Conservation (phyloP, 768 basidiomycete species). For the Boletus subcaerulescens region DNA sequence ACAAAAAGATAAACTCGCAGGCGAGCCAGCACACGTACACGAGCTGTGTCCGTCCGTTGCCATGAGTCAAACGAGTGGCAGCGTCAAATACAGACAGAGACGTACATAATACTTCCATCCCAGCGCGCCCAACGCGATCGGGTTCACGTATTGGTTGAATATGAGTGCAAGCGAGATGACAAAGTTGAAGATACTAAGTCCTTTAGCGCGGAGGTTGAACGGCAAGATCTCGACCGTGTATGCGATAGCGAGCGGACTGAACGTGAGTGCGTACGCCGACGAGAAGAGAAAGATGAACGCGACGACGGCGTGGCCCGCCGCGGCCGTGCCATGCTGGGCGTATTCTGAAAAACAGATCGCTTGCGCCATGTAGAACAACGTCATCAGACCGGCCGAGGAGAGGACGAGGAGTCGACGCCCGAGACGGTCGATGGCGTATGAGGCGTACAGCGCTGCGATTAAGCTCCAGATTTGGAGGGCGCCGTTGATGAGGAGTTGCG, state of each 20-base stretch:
- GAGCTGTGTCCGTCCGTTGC: neutral
- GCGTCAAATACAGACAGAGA: neutral
- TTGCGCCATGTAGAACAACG: conserved; percentile 63
- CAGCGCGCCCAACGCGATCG: conserved; percentile 57
- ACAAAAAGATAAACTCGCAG: conserved; percentile 10
- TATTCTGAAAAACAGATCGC: conserved; percentile 64
- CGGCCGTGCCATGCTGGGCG: conserved; percentile 37
- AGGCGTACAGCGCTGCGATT: conserved; percentile 12
- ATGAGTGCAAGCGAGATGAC: conserved; percentile 62
- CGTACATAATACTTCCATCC: conserved; percentile 48
- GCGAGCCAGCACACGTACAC: conserved; percentile 24
- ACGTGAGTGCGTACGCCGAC: conserved; percentile 62
- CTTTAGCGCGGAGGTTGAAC: conserved; percentile 75
- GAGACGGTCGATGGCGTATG: conserved; percentile 48
- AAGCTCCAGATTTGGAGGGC: conserved; percentile 48
- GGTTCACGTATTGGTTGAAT: conserved; percentile 80
- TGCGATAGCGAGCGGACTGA: conserved; percentile 65
- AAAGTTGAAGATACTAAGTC: conserved; percentile 74
- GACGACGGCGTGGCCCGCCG: conserved; percentile 48
- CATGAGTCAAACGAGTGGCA: neutral
- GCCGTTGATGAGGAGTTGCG: conserved; percentile 62
- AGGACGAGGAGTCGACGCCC: conserved; percentile 70
- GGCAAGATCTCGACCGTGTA: conserved; percentile 79
- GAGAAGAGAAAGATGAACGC: conserved; percentile 59
- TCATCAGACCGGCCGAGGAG: conserved; percentile 54